Percentiles rank a stretch among this genome's conserved stretches.
phyloP scores from a whole-genome alignment of 2,329 filamentous ascomycete species.

The Cadophora sp. region DNA sequence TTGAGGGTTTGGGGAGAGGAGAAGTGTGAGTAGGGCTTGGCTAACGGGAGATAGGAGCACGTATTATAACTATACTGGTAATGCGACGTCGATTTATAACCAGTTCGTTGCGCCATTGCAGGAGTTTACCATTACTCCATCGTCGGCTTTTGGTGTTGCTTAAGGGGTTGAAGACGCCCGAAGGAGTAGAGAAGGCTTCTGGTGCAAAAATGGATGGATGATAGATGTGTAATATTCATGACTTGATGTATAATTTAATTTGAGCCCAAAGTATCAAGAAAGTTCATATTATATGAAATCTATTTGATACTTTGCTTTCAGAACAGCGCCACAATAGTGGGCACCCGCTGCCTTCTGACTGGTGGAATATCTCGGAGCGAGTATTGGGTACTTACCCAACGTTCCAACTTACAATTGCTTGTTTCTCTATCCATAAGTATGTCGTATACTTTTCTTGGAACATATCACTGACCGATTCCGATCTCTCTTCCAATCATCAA shows the following conservation, averaged over 20 bases:
- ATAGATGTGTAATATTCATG: background rate
- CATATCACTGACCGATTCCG: background rate
- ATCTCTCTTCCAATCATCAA: background rate
- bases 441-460: background rate
- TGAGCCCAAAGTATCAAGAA: background rate
- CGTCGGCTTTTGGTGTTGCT: background rate
- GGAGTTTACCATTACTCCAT: conserved; percentile 7
- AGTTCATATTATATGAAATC: no score
- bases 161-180: background rate
- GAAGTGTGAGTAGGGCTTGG: no score
- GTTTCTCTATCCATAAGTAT: background rate
- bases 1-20: no score
- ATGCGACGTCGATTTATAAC: conserved; percentile 2
- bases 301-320: background rate
- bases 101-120: background rate
- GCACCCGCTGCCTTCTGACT: background rate
- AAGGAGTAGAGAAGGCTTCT: no score
- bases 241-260: background rate
- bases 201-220: background rate
- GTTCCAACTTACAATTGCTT: background rate
- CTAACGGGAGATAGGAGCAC: background rate
- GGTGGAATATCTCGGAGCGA: conserved; percentile 1
- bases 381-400: background rate
- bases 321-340: background rate
- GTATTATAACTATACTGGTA: conserved; percentile 4